Conservation (phyloP, 2,329 filamentous ascomycete species). For the Botrytis porri region DNA sequence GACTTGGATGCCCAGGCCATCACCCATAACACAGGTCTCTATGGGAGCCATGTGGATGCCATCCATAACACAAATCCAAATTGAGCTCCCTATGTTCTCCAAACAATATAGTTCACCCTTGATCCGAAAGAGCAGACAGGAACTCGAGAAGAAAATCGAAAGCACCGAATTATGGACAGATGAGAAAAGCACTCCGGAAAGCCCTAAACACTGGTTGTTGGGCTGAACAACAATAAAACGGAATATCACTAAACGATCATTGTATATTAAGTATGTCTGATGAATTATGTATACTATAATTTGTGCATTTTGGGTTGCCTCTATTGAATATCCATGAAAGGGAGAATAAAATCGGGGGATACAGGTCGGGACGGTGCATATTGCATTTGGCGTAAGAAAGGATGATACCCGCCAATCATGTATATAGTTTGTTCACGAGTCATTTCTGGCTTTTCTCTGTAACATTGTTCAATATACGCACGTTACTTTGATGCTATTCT, state of each 20-base stretch:
- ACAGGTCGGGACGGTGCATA: not conserved
- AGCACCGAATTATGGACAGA: slow-evolving; percentile 29
- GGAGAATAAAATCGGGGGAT: not conserved
- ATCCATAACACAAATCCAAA: not conserved
- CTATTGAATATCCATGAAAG: not conserved
- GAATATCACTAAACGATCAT: not conserved
- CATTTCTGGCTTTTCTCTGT: not conserved
- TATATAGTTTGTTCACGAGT: slow-evolving; percentile 9
- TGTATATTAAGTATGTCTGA: slow-evolving; percentile 2
- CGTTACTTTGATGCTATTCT: not conserved
- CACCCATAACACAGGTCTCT: not conserved
- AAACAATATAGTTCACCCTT: slow-evolving; percentile 26
- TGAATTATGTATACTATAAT: not conserved
- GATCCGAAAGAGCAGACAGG: slow-evolving; percentile 26
- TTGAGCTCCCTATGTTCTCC: slow-evolving; percentile 20
- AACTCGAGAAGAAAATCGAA: slow-evolving; percentile 21
- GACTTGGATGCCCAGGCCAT: slow-evolving; percentile 19
- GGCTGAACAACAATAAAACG: slow-evolving; percentile 4
- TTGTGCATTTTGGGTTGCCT: not conserved
- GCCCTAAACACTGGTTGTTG: slow-evolving; percentile 30
- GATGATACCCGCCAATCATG: slow-evolving; percentile 20
- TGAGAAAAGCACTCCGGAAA: slow-evolving; percentile 22
- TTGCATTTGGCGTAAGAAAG: slow-evolving; percentile 10
- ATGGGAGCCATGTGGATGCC: slow-evolving; percentile 25
- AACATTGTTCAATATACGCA: not conserved